Percentiles rank a stretch among this genome's conserved stretches.
Evolutionary conservation across 1,284 basidiomycete genomes (phyloP).

Genomic region (Mrakiaceae sp.): DNA sequence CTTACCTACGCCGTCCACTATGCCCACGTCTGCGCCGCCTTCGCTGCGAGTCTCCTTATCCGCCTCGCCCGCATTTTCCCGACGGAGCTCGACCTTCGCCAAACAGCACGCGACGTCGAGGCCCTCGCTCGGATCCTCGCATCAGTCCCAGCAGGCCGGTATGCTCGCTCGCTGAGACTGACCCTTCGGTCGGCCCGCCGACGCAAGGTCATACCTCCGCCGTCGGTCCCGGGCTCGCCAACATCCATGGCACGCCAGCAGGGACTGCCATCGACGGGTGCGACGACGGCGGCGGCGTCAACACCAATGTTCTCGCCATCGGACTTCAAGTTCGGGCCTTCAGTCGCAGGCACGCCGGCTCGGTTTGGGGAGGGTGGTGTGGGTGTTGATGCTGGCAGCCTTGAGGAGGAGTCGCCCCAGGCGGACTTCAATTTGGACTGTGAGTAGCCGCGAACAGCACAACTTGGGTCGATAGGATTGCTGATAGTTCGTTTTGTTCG

Average conservation of each 20-base stretch:
- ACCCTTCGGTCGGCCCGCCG: constrained; percentile 72
- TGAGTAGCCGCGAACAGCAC: constrained; percentile 26
- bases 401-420: constrained; percentile 10
- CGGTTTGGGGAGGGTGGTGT: constrained; percentile 1
- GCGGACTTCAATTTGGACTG: constrained; percentile 22
- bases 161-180: constrained; percentile 71
- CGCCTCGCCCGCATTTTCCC: constrained; percentile 78
- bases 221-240: constrained; percentile 28
- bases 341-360: constrained; percentile 2
- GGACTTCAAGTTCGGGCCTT: background rate
- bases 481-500: too few relatives aligned
- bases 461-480: background rate
- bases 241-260: background rate
- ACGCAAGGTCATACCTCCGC: constrained; percentile 44
- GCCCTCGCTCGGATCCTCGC: constrained; percentile 60
- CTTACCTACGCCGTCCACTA: constrained; percentile 51
- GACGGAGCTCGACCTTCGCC: constrained; percentile 62
- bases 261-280: background rate
- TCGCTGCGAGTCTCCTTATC: constrained; percentile 76
- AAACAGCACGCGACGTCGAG: constrained; percentile 66
- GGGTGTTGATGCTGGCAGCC: constrained; percentile 9
- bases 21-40: constrained; percentile 82
- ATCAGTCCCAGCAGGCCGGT: constrained; percentile 76
- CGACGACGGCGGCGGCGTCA: background rate
- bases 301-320: constrained; percentile 9